Conservation (phyloP, 73 alveolate species). For the Stentor coeruleus region DNA sequence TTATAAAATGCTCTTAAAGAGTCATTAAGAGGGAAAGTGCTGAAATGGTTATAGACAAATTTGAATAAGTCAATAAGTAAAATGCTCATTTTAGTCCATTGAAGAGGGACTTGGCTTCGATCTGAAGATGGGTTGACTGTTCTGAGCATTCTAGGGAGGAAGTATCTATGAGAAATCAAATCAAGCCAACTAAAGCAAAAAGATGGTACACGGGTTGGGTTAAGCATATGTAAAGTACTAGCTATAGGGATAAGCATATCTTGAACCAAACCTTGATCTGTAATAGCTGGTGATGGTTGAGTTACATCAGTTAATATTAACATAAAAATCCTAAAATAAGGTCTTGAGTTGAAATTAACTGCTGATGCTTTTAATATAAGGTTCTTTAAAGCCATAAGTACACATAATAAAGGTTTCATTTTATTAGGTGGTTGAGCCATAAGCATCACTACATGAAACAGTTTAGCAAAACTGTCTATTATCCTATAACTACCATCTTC, state of each 20-base stretch:
- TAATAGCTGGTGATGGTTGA: neutral
- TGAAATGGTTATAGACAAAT: conserved; percentile 55
- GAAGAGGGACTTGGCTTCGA: conserved; percentile 22
- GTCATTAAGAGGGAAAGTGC: conserved; percentile 32
- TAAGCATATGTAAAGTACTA: conserved; percentile 72
- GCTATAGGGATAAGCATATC: conserved; percentile 50
- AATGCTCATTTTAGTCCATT: conserved; percentile 55
- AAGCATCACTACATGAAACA: neutral
- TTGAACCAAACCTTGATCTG: conserved; percentile 3
- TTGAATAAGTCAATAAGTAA: conserved; percentile 60
- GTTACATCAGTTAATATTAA: neutral
- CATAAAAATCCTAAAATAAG: conserved; percentile 16
- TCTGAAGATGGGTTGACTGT: conserved; percentile 20
- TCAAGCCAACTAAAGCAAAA: conserved; percentile 97
- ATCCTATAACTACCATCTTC: conserved; percentile 27
- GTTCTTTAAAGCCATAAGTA: neutral
- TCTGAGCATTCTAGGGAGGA: conserved; percentile 65
- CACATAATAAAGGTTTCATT: neutral
- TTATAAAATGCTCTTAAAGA: conserved; percentile 61
- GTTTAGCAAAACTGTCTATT: conserved; percentile 29
- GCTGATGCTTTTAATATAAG: neutral
- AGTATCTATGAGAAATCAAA: conserved; percentile 81
- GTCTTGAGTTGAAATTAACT: neutral
- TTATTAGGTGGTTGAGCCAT: neutral
- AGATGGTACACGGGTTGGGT: conserved; percentile 91